These are phyloP conservation scores for Viridothelium virens DNA, from an alignment of 495 filamentous ascomycete species.

Conservation along the genomic window DNA sequence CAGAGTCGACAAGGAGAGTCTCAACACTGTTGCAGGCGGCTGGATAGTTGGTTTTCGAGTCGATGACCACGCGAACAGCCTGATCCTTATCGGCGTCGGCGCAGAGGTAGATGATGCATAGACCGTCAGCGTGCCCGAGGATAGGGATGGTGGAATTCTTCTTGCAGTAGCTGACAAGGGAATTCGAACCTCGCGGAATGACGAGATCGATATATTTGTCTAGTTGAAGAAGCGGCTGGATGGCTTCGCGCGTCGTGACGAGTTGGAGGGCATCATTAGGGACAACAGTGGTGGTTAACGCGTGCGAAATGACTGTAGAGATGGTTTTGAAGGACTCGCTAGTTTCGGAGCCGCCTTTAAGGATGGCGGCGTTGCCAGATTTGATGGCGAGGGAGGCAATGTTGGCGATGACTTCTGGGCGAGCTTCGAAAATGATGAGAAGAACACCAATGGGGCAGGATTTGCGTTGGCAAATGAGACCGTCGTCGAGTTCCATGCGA, in stretches of 20 bases:
- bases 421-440: constrained; percentile 94
- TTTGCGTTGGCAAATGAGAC: constrained; percentile 72
- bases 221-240: constrained; percentile 72
- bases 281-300: constrained; percentile 67
- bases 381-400: constrained; percentile 96
- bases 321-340: constrained; percentile 88
- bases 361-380: constrained; percentile 91
- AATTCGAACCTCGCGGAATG: constrained; percentile 88
- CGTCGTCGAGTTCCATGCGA: constrained; percentile 82
- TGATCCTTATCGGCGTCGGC: constrained; percentile 63
- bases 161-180: constrained; percentile 86
- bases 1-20: constrained; percentile 75
- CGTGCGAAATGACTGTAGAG: constrained; percentile 71
- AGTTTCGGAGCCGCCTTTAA: constrained; percentile 96
- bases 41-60: constrained; percentile 88
- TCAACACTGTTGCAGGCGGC: constrained; percentile 95
- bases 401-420: constrained; percentile 97
- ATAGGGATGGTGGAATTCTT: constrained; percentile 88
- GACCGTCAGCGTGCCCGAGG: constrained; percentile 89
- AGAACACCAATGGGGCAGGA: constrained; percentile 93
- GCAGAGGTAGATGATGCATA: constrained; percentile 86
- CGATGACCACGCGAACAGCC: constrained; percentile 71
- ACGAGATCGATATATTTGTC: constrained; percentile 88
- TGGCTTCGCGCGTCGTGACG: constrained; percentile 80
- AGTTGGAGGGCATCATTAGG: constrained; percentile 85